phyloP scores from a whole-genome alignment of 2,329 filamentous ascomycete species.

The Ophiostoma himal-ulmi region DNA sequence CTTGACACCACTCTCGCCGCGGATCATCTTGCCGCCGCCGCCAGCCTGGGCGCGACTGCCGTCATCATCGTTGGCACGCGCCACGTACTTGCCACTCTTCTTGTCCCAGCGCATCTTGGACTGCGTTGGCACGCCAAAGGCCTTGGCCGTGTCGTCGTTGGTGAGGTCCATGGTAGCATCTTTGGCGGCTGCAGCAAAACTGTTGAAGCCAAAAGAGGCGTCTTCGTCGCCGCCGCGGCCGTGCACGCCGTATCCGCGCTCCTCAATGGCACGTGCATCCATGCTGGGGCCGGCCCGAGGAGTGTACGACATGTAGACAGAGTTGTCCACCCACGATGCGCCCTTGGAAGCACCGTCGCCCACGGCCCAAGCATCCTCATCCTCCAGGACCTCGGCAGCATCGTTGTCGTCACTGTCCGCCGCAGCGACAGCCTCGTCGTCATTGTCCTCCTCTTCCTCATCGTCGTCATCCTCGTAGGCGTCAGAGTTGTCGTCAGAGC shows the following conservation, averaged over 20 bases:
- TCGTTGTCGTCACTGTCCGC: constrained; percentile 57
- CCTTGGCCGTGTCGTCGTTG: constrained; percentile 76
- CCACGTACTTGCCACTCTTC: constrained; percentile 91
- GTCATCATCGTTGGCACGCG: constrained; percentile 88
- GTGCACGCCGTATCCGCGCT: constrained; percentile 89
- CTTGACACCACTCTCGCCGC: constrained; percentile 89
- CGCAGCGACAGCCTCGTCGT: constrained; percentile 32
- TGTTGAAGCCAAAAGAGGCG: constrained; percentile 45
- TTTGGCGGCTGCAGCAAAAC: constrained; percentile 84
- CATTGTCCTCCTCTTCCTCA: constrained; percentile 31
- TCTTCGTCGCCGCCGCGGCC: constrained; percentile 50
- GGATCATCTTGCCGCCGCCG: constrained; percentile 55
- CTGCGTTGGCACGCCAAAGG: constrained; percentile 73
- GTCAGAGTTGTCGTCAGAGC: constrained; percentile 43
- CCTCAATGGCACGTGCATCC: constrained; percentile 57
- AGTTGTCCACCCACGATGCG: constrained; percentile 70
- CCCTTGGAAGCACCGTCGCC: constrained; percentile 28
- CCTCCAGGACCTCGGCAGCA: constrained; percentile 64
- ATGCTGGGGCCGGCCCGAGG: constrained; percentile 64
- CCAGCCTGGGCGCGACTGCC: constrained; percentile 56
- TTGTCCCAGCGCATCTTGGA: constrained; percentile 91
- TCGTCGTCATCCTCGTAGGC: constrained; percentile 25
- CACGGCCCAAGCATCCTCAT: constrained; percentile 45
- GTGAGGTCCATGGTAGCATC: constrained; percentile 85
- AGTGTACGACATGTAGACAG: constrained; percentile 95